phyloP scores from a whole-genome alignment of 129 eudicot genomes.

The Chrysanthemum seticuspe region DNA sequence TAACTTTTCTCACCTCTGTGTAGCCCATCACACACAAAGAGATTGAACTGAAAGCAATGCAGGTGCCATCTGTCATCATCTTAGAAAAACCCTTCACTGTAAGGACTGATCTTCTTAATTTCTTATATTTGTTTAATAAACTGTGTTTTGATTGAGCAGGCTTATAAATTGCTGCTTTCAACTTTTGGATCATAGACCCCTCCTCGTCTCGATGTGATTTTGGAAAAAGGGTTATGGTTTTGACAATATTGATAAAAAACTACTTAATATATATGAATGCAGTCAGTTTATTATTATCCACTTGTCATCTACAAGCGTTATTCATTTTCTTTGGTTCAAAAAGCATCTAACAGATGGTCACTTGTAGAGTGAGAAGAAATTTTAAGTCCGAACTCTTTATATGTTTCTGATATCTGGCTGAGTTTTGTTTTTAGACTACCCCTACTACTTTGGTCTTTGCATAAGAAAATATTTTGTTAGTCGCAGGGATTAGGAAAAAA shows the following conservation, averaged over 20 bases:
- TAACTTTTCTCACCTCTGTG: slow-evolving; percentile 27
- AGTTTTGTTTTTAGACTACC: too few species aligned
- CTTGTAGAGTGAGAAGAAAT: too few species aligned
- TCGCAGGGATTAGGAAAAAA: too few species aligned
- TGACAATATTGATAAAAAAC: not conserved
- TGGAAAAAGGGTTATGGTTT: not conserved
- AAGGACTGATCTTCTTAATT: slow-evolving; percentile 19
- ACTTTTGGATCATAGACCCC: not conserved
- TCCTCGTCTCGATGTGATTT: not conserved
- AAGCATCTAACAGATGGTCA: too few species aligned
- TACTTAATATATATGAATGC: not conserved
- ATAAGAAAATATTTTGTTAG: too few species aligned
- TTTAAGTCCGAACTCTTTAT: too few species aligned
- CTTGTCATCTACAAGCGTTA: not conserved
- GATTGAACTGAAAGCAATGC: slow-evolving; percentile 68
- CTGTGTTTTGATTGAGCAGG: not conserved
- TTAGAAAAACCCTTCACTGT: slow-evolving; percentile 85
- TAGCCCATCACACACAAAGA: slow-evolving; percentile 89
- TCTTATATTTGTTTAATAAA: not conserved
- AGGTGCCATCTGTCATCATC: slow-evolving; percentile 70
- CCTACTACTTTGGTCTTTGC: too few species aligned
- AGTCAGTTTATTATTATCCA: not conserved
- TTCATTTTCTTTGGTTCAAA: not conserved
- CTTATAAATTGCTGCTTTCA: not conserved
- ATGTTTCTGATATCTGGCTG: too few species aligned